These are phyloP conservation scores for Sarocladium kiliense DNA, from an alignment of 2,329 filamentous ascomycete genomes.

Conservation along the genomic window DNA sequence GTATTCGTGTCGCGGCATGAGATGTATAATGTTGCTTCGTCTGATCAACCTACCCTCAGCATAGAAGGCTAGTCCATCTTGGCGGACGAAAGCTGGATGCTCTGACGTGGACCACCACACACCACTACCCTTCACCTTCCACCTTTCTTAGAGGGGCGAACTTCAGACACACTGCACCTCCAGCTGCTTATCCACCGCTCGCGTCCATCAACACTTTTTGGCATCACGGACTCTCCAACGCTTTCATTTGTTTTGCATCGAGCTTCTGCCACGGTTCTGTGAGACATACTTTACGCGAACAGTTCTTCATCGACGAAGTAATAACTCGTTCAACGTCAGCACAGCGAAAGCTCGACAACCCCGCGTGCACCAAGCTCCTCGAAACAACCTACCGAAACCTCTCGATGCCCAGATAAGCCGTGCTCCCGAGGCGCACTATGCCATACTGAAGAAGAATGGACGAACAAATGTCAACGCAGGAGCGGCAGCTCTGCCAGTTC, in stretches of 20 bases:
- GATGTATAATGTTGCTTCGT: no score
- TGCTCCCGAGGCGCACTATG: neutral
- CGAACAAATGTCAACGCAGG: conserved; percentile 55
- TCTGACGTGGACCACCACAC: conserved; percentile 8
- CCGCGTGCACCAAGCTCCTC: neutral
- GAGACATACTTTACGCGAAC: neutral
- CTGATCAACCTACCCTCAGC: no score
- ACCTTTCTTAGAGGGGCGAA: neutral
- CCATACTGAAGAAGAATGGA: conserved; percentile 38
- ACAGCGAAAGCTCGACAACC: neutral
- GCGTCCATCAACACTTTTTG: neutral
- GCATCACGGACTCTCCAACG: neutral
- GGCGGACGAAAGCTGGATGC: neutral
- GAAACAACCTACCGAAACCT: neutral
- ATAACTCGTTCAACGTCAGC: neutral
- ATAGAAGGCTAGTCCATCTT: neutral
- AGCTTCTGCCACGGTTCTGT: neutral
- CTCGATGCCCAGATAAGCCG: neutral
- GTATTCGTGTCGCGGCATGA: no score
- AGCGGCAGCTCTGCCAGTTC: conserved; percentile 78
- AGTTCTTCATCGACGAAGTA: no score
- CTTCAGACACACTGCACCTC: neutral
- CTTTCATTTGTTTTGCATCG: neutral
- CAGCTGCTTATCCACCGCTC: neutral
- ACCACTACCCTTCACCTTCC: neutral